Evolutionary conservation across 345 rosid genomes (phyloP).

Genomic region (Noccaea caerulescens): DNA sequence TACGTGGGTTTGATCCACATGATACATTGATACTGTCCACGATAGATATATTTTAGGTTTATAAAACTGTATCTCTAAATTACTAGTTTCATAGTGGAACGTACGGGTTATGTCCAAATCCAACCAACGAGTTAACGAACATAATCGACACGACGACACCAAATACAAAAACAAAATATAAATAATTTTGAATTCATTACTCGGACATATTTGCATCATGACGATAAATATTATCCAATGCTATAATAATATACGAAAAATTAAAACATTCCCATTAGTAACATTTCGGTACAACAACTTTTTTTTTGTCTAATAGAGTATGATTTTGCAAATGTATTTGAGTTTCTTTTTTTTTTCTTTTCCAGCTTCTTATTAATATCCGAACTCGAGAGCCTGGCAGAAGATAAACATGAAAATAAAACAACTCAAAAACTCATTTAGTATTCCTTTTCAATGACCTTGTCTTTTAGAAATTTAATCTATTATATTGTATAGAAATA

Average conservation of each 20-base stretch:
- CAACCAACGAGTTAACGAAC: not conserved
- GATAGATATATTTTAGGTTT: not conserved
- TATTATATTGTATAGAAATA: not conserved
- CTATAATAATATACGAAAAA: not conserved
- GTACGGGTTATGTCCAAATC: not conserved
- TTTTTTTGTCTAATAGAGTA: not conserved
- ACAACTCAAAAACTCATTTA: not conserved
- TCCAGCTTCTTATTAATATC: constrained; percentile 8
- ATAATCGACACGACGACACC: not conserved
- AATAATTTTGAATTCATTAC: not conserved
- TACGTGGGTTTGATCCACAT: not conserved
- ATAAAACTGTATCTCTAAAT: not conserved
- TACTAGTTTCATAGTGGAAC: not conserved
- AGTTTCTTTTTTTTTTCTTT: not conserved
- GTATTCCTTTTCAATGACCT: not conserved
- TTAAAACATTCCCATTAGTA: not conserved
- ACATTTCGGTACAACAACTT: not conserved
- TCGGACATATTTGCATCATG: not conserved
- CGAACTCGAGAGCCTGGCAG: not conserved
- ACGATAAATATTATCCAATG: not conserved
- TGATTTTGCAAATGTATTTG: not conserved
- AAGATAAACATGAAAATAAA: constrained; percentile 25
- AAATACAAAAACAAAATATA: too few relatives aligned
- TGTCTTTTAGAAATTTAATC: not conserved
- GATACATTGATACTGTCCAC: not conserved